A percentile compares a stretch with the other conserved stretches of the same genome.
Evolutionary conservation across 179 eudicot species (phyloP).

Genomic region (Carnegiea gigantea): DNA sequence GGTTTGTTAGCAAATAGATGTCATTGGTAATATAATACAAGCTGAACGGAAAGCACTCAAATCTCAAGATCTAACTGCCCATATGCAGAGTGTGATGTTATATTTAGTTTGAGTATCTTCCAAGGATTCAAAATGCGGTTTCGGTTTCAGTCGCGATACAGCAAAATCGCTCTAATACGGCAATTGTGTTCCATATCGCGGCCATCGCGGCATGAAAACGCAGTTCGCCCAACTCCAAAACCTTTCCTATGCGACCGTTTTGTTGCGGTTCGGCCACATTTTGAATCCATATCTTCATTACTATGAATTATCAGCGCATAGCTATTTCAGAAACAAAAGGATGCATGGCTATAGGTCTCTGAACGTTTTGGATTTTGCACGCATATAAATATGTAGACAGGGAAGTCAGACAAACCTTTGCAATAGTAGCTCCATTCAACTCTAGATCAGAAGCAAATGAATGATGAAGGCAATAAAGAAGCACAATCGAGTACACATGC

Average conservation of each 20-base stretch:
- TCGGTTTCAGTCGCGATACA: too few species aligned
- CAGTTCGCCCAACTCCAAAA: too few species aligned
- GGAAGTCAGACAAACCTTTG: slow-evolving; percentile 47
- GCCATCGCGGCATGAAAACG: too few species aligned
- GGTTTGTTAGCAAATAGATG: background rate
- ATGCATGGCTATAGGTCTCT: background rate
- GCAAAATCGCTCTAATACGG: too few species aligned
- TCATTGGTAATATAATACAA: background rate
- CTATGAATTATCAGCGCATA: background rate
- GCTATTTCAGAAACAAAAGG: background rate
- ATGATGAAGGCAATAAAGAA: slow-evolving; percentile 63
- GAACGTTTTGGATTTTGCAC: background rate
- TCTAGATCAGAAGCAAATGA: slow-evolving; percentile 44
- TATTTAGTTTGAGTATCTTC: background rate
- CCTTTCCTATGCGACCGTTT: too few species aligned
- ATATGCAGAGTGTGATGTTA: background rate
- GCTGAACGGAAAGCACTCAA: background rate
- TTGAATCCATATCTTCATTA: background rate
- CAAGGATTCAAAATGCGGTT: too few species aligned
- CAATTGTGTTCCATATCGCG: too few species aligned
- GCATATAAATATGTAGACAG: background rate
- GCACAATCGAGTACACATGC: slow-evolving; percentile 70
- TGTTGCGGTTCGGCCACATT: too few species aligned
- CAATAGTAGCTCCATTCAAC: slow-evolving; percentile 40
- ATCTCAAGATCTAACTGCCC: background rate